Base-by-base conservation (phyloP, 192 early-diverging fungal species). In the Coemansia asiatica region DNA sequence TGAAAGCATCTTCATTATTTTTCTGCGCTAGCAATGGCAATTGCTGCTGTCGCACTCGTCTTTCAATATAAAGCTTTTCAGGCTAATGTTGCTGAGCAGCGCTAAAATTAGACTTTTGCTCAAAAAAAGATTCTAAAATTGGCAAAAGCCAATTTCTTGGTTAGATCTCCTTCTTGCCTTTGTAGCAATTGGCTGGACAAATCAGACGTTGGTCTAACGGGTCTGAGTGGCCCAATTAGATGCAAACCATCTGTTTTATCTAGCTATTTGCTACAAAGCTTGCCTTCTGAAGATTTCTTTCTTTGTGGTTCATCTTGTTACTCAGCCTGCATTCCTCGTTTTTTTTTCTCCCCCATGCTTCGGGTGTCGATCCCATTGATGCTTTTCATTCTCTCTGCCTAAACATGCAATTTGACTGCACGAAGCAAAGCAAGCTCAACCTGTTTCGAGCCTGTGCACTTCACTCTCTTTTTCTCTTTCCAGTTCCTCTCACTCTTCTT, bases 271-370 rank as follows among this genome's bases (percentile, higher is more conserved):
- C 31, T 44, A n/a, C n/a, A 13, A 12, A 16, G 8, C 40, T 16
- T 12, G 2, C 40, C 15, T 16, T 13, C 40, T 44, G 40, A 44
- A 44, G 15, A 16, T 3, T 13, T 44, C 15, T 13, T 44, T 44
- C 40, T 44, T 44, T 44, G 40, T 44, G 40, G 40, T 13, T 13
- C 15, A 44, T 44, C 40, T 16, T 51, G 19, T 21, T 51, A 2
- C 50, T 6, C 50, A 21, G 25, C 19, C 22, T 26, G n/a, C 50
- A 22, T 7, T 21, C 50, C 25, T 51, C 50, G 5, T 21, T 16
- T 51, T 49, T 22, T 16, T 16, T 49, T 16, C 18, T 51, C 25
- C 50, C 50, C 50, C 50, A 51, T 22, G 50, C 50, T 51, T 51
- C 22, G 50, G 5, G 19, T 21, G 50, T 51, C 50, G 50, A 22